Percentiles rank a stretch among this genome's conserved stretches.
Evolutionary conservation across 2,329 filamentous ascomycete genomes (phyloP).

Genomic region (Clarireedia sp.): DNA sequence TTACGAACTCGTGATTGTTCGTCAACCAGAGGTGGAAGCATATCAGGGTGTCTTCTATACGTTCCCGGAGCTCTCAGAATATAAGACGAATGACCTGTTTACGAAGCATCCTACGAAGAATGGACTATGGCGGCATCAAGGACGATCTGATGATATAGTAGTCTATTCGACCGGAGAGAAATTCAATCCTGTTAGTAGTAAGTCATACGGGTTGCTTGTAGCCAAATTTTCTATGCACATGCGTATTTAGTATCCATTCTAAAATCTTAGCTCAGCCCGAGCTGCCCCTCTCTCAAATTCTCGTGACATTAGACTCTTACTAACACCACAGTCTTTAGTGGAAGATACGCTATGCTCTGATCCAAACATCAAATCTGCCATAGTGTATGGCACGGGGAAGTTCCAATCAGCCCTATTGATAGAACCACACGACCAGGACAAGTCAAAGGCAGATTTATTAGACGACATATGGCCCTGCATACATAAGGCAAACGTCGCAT

Average conservation of each 20-base stretch:
- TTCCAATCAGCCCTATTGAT: constrained; percentile 32
- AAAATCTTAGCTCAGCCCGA: too few relatives aligned
- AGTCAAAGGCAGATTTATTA: not conserved
- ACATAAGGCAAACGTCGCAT: constrained; percentile 24
- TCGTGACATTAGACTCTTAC: too few relatives aligned
- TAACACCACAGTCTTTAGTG: constrained; percentile 24
- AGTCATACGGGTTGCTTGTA: too few relatives aligned
- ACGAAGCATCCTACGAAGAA: constrained; percentile 30
- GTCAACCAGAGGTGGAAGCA: not conserved
- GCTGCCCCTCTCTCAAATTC: too few relatives aligned
- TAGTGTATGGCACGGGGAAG: constrained; percentile 30
- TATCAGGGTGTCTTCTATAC: constrained; percentile 29
- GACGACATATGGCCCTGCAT: constrained; percentile 26
- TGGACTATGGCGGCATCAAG: constrained; percentile 30
- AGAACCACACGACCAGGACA: constrained; percentile 20
- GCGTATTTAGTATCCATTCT: too few relatives aligned
- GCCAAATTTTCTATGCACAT: too few relatives aligned
- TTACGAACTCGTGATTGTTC: constrained; percentile 25
- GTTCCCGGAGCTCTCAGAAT: constrained; percentile 30
- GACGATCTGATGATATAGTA: constrained; percentile 35
- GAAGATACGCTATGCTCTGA: constrained; percentile 29
- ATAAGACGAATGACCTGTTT: constrained; percentile 33
- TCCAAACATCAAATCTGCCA: constrained; percentile 27
- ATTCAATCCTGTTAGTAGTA: constrained; percentile 30
- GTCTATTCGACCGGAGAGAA: constrained; percentile 37